Base-by-base conservation (phyloP, 1,284 basidiomycete species). In the Marasmius tenuissimus region DNA sequence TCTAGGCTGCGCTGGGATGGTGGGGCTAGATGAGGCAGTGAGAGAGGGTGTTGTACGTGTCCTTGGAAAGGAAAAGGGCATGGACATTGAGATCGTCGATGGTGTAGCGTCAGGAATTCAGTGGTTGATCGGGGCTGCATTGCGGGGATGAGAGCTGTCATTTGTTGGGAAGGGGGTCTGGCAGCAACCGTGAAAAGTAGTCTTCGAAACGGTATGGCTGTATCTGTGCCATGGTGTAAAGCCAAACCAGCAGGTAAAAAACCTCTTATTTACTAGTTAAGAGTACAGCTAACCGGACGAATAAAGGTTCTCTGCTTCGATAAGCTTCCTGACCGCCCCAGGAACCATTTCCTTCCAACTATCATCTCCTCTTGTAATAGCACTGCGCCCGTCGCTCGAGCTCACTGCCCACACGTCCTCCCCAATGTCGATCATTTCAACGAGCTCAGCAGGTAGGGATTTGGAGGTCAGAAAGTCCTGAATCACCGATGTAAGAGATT, bases 361-460 rank as follows among this genome's bases (percentile, higher is more conserved):
- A 11, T 68, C 68, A 61, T 79, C 73, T 2, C 71, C 72, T 3
- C 59, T 63, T 27, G 68, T 68, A 11, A 90, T 75, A 38, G 81
- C 78, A 10, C 75, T 71, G n/a, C 94, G 81, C 8, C 94, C 85
- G 48, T 82, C 78, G 33, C 86, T 94, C 10, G 92, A 94, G 70
- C 93, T 94, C 65, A 88, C 84, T 1, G 76, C 81, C 69, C 80
- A 79, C 65, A 86, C 82, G 42, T 80, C 76, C 16, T 81, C 75
- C 0, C 82, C 84, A 57, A 91, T 85, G 57, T 91, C 84, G 18
- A 89, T 78, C 49, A 93, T 74, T 27, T 73, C 69, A 20, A 94
- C 79, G 33, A 82, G 79, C 0, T 78, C 80, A 1, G 76, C 69
- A 33, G 79, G 71, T 7, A 88, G 72, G 72, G 86, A 90, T 53